Percentiles rank a stretch among this genome's conserved stretches.
phyloP scores from a whole-genome alignment of 176 grass and related monocot genomes.

The Cenchrus purpureus region DNA sequence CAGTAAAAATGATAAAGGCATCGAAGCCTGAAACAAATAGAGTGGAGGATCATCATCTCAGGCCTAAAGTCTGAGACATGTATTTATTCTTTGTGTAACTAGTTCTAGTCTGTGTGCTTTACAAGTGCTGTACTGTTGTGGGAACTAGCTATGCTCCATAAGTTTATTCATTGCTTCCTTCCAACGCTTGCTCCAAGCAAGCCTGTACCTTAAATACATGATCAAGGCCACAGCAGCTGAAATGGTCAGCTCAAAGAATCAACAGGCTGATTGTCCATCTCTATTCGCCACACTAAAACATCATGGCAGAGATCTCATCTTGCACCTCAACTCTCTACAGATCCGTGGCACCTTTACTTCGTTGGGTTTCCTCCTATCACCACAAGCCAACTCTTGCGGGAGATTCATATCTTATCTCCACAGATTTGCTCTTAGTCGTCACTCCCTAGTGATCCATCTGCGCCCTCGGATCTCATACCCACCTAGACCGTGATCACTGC shows the following conservation, averaged over 20 bases:
- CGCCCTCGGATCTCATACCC: conserved; percentile 65
- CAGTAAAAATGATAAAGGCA: background rate
- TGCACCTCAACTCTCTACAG: background rate
- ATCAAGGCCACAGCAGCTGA: background rate
- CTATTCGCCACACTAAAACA: background rate
- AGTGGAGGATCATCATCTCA: background rate
- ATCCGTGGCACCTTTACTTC: background rate
- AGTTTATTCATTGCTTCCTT: conserved; percentile 3
- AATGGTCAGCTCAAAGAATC: conserved; percentile 27
- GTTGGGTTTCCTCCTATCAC: background rate
- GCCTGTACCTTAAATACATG: conserved; percentile 14
- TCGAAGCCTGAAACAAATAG: background rate
- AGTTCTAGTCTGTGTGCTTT: conserved; percentile 26
- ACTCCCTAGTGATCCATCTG: conserved; percentile 81
- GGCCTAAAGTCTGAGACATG: background rate
- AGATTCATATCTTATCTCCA: background rate
- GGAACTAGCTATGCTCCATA: background rate
- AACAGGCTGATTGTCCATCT: background rate
- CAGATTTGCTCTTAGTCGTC: conserved; percentile 12
- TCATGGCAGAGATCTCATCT: background rate
- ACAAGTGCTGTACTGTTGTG: conserved; percentile 5
- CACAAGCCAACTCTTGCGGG: background rate
- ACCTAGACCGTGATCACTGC: conserved; percentile 62
- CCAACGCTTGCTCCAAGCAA: background rate
- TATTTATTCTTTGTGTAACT: conserved; percentile 5